Percentiles rank a stretch among this genome's conserved stretches.
Evolutionary conservation across 2,329 filamentous ascomycete genomes (phyloP).

Genomic region (Aaosphaeria pasadenensis): DNA sequence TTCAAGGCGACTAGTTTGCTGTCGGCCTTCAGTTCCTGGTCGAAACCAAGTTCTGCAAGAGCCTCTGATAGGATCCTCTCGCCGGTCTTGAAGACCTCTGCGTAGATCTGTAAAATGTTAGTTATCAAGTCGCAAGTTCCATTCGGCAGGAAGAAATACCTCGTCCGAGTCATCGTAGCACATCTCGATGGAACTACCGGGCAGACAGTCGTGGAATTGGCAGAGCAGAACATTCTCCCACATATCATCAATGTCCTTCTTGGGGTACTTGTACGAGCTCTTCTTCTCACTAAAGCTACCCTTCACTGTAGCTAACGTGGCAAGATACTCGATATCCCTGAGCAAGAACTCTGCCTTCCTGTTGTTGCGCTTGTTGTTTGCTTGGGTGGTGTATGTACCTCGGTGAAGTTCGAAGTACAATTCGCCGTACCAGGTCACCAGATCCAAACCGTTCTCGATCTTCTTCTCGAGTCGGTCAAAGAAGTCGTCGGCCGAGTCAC

Average conservation of each 20-base stretch:
- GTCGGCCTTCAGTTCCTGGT: conserved; percentile 42
- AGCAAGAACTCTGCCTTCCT: conserved; percentile 80
- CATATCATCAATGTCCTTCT: conserved; percentile 89
- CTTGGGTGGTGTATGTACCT: conserved; percentile 94
- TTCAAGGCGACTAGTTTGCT: conserved; percentile 67
- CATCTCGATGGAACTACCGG: conserved; percentile 95
- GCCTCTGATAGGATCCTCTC: conserved; percentile 69
- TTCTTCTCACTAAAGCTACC: conserved; percentile 45
- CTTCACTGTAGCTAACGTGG: conserved; percentile 78
- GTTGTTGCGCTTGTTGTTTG: conserved; percentile 96
- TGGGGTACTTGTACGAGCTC: conserved; percentile 77
- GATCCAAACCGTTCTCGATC: conserved; percentile 61
- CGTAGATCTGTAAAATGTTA: conserved; percentile 60
- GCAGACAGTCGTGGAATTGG: conserved; percentile 96
- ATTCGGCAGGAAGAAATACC: conserved; percentile 28
- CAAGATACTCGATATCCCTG: conserved; percentile 82
- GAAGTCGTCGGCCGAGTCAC: conserved; percentile 88
- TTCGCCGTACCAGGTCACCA: conserved; percentile 97
- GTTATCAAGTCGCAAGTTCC: background rate
- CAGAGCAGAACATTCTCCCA: conserved; percentile 92
- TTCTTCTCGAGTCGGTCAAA: conserved; percentile 83
- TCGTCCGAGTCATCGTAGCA: conserved; percentile 94
- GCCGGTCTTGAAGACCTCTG: conserved; percentile 74
- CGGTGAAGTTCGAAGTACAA: conserved; percentile 97
- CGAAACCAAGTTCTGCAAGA: conserved; percentile 64